These are phyloP conservation scores for Aspergillus texensis DNA, from an alignment of 2,329 filamentous ascomycete genomes.

Conservation along the genomic window DNA sequence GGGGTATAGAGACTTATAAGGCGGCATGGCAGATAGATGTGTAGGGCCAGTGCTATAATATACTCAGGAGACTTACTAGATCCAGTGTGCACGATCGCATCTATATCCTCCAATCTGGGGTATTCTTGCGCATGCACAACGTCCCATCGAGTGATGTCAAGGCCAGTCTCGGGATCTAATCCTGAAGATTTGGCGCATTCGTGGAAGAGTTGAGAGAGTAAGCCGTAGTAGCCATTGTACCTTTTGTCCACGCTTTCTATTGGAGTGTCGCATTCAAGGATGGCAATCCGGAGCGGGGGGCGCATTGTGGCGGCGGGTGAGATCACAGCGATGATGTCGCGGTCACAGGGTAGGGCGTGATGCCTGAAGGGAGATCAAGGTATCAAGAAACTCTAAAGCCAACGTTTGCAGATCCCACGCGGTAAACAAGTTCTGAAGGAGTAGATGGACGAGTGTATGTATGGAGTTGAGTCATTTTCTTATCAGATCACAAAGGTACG, in stretches of 20 bases:
- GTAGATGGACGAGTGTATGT: background rate
- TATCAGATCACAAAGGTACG: background rate
- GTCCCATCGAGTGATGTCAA: constrained; percentile 69
- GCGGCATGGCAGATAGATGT: background rate
- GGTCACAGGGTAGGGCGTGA: background rate
- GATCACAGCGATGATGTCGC: background rate
- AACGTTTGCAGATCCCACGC: background rate
- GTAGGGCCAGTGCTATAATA: no score
- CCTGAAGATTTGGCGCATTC: constrained; percentile 54
- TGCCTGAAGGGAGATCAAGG: background rate
- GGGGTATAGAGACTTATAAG: background rate
- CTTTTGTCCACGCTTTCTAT: constrained; percentile 63
- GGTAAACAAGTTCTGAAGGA: background rate
- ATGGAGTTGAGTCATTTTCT: background rate
- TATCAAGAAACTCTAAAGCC: background rate
- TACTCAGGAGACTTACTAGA: constrained; percentile 52
- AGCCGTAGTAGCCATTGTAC: constrained; percentile 72
- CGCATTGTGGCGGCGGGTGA: constrained; percentile 29
- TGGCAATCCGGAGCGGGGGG: constrained; percentile 71
- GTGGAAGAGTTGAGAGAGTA: constrained; percentile 65
- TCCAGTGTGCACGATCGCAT: constrained; percentile 82
- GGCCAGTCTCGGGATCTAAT: constrained; percentile 40
- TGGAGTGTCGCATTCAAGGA: constrained; percentile 86
- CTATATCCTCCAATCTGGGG: constrained; percentile 71
- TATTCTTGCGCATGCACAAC: constrained; percentile 70